Base-by-base conservation (phyloP, 2,329 filamentous ascomycete genomes). In the Colletotrichum aenigma region DNA sequence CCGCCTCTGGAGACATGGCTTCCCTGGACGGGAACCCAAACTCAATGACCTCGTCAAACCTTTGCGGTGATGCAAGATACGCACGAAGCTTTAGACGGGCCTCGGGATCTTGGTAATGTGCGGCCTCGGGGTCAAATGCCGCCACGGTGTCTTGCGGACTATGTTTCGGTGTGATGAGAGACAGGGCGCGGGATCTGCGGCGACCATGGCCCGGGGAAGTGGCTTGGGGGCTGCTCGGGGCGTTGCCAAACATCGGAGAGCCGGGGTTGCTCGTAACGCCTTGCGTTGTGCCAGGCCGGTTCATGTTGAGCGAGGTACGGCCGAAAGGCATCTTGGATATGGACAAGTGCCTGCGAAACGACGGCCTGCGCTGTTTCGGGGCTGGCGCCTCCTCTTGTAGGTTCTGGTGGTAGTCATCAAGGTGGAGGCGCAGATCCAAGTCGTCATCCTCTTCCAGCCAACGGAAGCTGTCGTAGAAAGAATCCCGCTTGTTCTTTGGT, bases 1-100 rank as follows among this genome's bases (percentile, higher is more conserved):
- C 80, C 4, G 83, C 77, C 3, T 79, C 79, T n/a, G 85, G 79
- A 4, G 82, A 78, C 24, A 85, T 77, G 9, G 80, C 84, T 38
- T 92, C 89, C 43, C 88, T 87, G 0, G 93, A 92, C 1, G 96
- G 95, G 80, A 98, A 98, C 1, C 96, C 96, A 84, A 97, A 98
- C 82, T 98, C 95, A 68, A 98, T 91, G 2, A 95, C 96, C 84
- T 98, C 96, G 82, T 98, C 96, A 79, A 98, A 98, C 82, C 98
- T 98, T 79, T 98, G 95, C 1, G 96, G 94, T 2, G 96, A 98
- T 9, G 95, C 94, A 24, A 98, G 90, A 80, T 96, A 98, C 8
- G 95, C 92, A 15, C 96, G 93, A 24, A 98, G 88, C 85, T 97
- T 98, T 79, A 95, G 89, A 38, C 96, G 92, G 52, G 96, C 95